These are phyloP conservation scores for Actinomortierella ambigua DNA, from an alignment of 371 early-diverging fungal genomes.

Conservation along the genomic window DNA sequence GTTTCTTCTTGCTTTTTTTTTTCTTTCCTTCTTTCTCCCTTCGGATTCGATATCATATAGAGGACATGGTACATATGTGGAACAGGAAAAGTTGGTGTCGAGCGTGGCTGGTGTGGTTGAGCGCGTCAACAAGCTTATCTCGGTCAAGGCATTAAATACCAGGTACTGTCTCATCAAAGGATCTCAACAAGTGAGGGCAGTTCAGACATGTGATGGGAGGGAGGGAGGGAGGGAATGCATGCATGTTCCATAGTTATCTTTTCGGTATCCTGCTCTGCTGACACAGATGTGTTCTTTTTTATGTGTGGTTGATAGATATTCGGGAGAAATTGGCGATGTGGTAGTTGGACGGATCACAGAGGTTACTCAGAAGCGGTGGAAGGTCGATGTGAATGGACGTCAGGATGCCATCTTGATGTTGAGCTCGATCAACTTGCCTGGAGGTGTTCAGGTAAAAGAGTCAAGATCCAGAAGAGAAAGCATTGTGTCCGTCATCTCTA, in stretches of 20 bases:
- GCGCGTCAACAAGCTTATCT: slow-evolving; percentile 95
- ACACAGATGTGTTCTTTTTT: not conserved
- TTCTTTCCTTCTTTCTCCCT: not conserved
- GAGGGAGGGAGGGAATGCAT: too few species aligned
- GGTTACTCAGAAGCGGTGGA: slow-evolving; percentile 93
- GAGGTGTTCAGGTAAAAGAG: slow-evolving; percentile 87
- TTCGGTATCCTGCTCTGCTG: not conserved
- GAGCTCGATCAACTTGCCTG: slow-evolving; percentile 96
- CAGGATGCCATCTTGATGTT: slow-evolving; percentile 91
- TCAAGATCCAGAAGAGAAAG: not conserved
- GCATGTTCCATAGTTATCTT: too few species aligned
- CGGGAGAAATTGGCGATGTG: slow-evolving; percentile 98
- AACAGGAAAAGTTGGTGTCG: slow-evolving; percentile 72
- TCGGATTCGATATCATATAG: slow-evolving; percentile 45
- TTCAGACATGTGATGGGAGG: too few species aligned
- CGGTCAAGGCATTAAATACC: slow-evolving; percentile 87
- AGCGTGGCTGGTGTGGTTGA: slow-evolving; percentile 93
- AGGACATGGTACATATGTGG: slow-evolving; percentile 96
- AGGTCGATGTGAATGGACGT: slow-evolving; percentile 91
- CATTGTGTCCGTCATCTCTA: not conserved
- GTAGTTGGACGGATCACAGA: slow-evolving; percentile 97
- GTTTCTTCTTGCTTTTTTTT: not conserved
- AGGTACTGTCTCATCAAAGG: slow-evolving; percentile 55
- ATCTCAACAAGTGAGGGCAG: too few species aligned
- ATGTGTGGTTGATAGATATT: slow-evolving; percentile 56